Evolutionary conservation across 345 rosid species (phyloP).

Genomic region (Punica granatum): DNA sequence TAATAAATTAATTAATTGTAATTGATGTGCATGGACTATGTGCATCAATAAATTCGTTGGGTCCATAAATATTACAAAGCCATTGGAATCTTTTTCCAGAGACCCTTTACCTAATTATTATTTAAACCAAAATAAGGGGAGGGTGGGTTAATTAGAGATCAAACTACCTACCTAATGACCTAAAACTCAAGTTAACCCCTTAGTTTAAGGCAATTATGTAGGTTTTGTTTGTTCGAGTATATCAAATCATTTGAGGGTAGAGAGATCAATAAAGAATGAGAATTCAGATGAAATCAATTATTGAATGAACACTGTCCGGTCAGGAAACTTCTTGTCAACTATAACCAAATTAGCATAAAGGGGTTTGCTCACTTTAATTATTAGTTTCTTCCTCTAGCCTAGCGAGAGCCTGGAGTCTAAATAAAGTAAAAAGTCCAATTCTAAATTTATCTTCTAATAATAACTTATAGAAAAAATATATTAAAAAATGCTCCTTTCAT

Average conservation of each 20-base stretch:
- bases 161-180: background rate
- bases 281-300: no score
- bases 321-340: background rate
- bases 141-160: background rate
- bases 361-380: background rate
- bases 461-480: no score
- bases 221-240: background rate
- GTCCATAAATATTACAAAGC: background rate
- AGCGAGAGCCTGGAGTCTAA: background rate
- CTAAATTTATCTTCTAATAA: no score
- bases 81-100: background rate
- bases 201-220: background rate
- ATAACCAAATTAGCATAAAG: background rate
- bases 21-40: background rate
- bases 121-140: no score
- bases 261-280: background rate
- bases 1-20: no score
- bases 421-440: background rate
- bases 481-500: no score
- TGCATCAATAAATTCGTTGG: background rate
- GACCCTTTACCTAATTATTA: slow-evolving; percentile 1
- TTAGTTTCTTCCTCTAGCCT: background rate
- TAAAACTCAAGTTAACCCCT: background rate
- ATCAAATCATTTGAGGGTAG: background rate
- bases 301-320: background rate